Evolutionary conservation across 805 yeast species (phyloP).

Genomic region (Ogataea henricii): DNA sequence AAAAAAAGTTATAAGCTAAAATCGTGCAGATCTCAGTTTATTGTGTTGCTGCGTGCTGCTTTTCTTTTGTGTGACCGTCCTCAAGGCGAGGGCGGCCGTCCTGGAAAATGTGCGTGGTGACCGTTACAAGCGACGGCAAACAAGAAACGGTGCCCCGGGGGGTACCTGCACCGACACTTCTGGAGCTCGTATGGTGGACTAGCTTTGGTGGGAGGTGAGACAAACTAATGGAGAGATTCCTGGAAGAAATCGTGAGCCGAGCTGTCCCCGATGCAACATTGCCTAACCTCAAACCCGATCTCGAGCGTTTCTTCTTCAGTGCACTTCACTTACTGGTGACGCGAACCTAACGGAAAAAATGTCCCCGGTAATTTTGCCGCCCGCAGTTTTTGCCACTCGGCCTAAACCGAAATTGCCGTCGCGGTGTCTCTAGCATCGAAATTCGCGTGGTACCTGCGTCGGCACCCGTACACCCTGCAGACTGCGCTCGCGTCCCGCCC

Average conservation of each 20-base stretch:
- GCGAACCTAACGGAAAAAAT: not conserved
- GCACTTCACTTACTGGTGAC: no score
- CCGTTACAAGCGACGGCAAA: constrained; percentile 2
- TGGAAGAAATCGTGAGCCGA: no score
- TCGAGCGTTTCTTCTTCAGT: not conserved
- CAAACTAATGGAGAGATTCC: no score
- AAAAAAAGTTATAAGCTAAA: not conserved
- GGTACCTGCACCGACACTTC: not conserved
- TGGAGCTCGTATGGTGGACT: no score
- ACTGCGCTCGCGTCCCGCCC: not conserved
- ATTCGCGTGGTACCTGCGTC: constrained; percentile 5
- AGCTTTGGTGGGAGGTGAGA: no score
- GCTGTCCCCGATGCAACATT: no score
- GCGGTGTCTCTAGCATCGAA: not conserved
- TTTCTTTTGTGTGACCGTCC: constrained; percentile 4
- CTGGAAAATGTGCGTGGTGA: not conserved
- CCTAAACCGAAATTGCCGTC: not conserved
- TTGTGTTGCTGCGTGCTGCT: constrained; percentile 2
- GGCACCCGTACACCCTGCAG: constrained; percentile 4
- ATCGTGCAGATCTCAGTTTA: constrained; percentile 1
- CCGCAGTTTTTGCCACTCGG: not conserved
- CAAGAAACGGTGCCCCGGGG: no score
- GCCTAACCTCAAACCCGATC: not conserved
- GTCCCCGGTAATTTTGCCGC: not conserved
- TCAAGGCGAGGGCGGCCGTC: not conserved